Percentiles rank a stretch among this genome's conserved stretches.
These are phyloP conservation scores for Auricularia sp. DNA, from an alignment of 768 basidiomycete species.

Conservation along the genomic window DNA sequence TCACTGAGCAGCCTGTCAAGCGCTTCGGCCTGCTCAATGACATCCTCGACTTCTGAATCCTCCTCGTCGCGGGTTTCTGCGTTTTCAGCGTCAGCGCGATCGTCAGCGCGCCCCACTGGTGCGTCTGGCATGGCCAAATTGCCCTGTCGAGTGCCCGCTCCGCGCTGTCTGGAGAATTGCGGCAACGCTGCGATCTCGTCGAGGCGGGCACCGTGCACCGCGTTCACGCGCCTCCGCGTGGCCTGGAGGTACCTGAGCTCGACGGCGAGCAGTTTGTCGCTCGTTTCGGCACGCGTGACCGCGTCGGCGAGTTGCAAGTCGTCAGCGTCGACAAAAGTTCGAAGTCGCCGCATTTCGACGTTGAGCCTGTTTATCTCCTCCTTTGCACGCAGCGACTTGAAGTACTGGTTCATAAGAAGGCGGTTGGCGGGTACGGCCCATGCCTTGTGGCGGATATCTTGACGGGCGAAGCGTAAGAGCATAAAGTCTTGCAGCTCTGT, in stretches of 20 bases:
- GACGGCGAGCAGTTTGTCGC: neutral
- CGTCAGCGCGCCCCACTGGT: too few species aligned
- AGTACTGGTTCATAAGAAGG: slow-evolving; percentile 17
- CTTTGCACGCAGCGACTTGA: slow-evolving; percentile 19
- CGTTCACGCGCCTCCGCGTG: neutral
- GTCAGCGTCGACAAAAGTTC: slow-evolving; percentile 20
- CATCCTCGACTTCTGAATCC: too few species aligned
- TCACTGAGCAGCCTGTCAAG: too few species aligned
- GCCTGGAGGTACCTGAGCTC: neutral
- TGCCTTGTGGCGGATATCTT: slow-evolving; percentile 15
- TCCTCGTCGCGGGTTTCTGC: too few species aligned
- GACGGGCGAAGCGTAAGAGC: slow-evolving; percentile 17
- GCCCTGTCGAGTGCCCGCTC: too few species aligned
- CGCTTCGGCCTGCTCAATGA: too few species aligned
- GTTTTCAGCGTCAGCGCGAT: too few species aligned
- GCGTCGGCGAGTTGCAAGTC: neutral
- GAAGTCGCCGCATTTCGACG: slow-evolving; percentile 22
- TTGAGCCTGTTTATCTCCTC: slow-evolving; percentile 24
- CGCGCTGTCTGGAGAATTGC: too few species aligned
- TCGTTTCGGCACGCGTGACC: neutral
- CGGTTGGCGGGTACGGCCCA: slow-evolving; percentile 30
- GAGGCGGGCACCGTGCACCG: neutral
- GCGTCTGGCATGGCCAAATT: too few species aligned
- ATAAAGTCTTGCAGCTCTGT: slow-evolving; percentile 21
- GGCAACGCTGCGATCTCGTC: neutral